Evolutionary conservation across 2,329 filamentous ascomycete genomes (phyloP).

Genomic region (Fusarium citri): DNA sequence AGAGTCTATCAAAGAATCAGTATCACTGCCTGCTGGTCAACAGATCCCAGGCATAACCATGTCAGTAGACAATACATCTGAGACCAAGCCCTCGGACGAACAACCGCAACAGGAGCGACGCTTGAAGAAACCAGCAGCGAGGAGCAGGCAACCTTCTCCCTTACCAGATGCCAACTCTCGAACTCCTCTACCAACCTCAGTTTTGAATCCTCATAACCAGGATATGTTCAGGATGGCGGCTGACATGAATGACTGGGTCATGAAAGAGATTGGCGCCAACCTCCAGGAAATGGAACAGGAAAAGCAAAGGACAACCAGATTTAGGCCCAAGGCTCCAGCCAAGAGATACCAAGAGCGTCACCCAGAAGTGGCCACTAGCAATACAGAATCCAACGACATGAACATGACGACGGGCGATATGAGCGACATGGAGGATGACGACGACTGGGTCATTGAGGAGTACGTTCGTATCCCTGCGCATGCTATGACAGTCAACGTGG

Average conservation of each 20-base stretch:
- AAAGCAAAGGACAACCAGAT: constrained; percentile 54
- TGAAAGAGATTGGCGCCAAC: constrained; percentile 68
- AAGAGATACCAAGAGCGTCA: constrained; percentile 68
- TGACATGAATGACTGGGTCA: constrained; percentile 69
- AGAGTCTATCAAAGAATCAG: constrained; percentile 22
- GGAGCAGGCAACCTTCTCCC: constrained; percentile 43
- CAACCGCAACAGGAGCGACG: constrained; percentile 40
- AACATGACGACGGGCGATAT: constrained; percentile 55
- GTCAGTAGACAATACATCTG: not conserved
- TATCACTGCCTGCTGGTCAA: constrained; percentile 6
- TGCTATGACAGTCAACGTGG: constrained; percentile 59
- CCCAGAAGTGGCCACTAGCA: constrained; percentile 51
- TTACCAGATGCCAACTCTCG: constrained; percentile 36
- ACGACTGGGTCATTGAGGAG: constrained; percentile 73
- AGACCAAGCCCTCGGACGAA: not conserved
- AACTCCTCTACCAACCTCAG: constrained; percentile 50
- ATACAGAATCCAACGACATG: constrained; percentile 38
- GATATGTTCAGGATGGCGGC: constrained; percentile 64
- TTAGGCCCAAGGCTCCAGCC: constrained; percentile 67
- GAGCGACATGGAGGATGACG: constrained; percentile 59
- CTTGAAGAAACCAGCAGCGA: constrained; percentile 52
- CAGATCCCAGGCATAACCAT: constrained; percentile 6
- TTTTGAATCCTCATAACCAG: constrained; percentile 52
- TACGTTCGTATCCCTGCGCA: constrained; percentile 71
- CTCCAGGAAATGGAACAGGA: constrained; percentile 61